These are phyloP conservation scores for Marchantia polymorpha DNA, from an alignment of 225 moss, liverwort and hornwort genomes.

Conservation along the genomic window DNA sequence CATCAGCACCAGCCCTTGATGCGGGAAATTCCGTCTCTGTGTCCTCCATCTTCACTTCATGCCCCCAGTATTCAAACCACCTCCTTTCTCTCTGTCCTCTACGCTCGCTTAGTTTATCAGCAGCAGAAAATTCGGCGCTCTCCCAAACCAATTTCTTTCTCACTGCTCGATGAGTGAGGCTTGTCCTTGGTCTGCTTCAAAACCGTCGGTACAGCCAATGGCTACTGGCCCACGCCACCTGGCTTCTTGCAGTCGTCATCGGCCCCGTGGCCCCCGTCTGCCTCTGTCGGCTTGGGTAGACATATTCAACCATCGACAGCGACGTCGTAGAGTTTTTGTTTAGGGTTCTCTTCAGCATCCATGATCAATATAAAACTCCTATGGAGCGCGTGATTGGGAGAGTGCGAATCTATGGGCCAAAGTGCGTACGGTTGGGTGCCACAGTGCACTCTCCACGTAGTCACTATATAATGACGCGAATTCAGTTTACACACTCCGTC, in stretches of 20 bases:
- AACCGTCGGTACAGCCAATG: conserved; percentile 12
- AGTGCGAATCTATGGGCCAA: background rate
- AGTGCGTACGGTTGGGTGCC: background rate
- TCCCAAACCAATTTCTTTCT: background rate
- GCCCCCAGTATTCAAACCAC: background rate
- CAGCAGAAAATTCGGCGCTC: background rate
- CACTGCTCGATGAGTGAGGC: background rate
- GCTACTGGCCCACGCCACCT: background rate
- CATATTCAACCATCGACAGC: background rate
- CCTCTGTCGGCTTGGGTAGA: background rate
- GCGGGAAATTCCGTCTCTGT: conserved; percentile 16
- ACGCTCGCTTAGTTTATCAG: background rate
- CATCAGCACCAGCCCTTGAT: conserved; percentile 11
- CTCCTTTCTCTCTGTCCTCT: background rate
- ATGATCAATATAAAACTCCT: background rate
- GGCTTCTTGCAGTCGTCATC: background rate
- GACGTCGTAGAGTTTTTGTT: background rate
- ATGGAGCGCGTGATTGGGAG: background rate
- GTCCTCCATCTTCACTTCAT: conserved; percentile 46
- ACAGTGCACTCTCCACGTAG: background rate
- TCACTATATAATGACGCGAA: background rate
- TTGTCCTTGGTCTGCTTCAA: background rate
- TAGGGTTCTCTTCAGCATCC: conserved; percentile 1
- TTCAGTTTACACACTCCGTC: too few relatives aligned
- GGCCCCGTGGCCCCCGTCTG: background rate